A percentile compares a stretch with the other conserved stretches of the same genome.
phyloP scores from a whole-genome alignment of 306 rosid species.

The Hylodesmum podocarpum region DNA sequence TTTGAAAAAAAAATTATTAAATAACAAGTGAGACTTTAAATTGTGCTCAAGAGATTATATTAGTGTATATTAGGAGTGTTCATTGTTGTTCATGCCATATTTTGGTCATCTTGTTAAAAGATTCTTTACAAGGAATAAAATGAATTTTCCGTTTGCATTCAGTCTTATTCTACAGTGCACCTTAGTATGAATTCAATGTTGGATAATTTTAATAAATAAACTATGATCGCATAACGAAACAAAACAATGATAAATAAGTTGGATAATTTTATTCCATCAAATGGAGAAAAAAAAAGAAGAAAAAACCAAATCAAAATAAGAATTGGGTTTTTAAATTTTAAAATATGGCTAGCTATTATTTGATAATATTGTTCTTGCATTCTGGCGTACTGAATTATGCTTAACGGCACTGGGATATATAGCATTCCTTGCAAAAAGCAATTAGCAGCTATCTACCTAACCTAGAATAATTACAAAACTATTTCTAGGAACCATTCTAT shows the following conservation, averaged over 20 bases:
- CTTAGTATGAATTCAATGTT: too few species aligned
- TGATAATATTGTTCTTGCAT: not conserved
- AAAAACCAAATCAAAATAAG: not conserved
- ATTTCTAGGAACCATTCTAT: not conserved
- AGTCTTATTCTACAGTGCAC: too few species aligned
- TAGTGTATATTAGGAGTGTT: too few species aligned
- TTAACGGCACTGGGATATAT: not conserved
- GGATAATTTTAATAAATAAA: too few species aligned
- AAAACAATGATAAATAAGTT: not conserved
- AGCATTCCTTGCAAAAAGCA: not conserved
- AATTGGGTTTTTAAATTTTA: not conserved
- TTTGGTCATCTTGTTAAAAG: too few species aligned
- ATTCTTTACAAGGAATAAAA: too few species aligned
- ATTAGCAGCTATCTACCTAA: constrained; percentile 14
- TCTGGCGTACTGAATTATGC: not conserved
- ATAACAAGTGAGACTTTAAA: too few species aligned
- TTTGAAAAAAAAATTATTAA: too few species aligned
- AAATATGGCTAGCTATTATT: not conserved
- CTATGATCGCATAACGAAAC: not conserved
- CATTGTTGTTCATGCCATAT: too few species aligned
- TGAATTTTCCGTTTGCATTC: too few species aligned
- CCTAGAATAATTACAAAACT: constrained; percentile 44
- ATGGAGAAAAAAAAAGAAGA: not conserved
- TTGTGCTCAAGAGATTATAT: too few species aligned
- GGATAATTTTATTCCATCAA: not conserved